Conservation (phyloP, 441 rosid species). For the Mallotus repandus region DNA sequence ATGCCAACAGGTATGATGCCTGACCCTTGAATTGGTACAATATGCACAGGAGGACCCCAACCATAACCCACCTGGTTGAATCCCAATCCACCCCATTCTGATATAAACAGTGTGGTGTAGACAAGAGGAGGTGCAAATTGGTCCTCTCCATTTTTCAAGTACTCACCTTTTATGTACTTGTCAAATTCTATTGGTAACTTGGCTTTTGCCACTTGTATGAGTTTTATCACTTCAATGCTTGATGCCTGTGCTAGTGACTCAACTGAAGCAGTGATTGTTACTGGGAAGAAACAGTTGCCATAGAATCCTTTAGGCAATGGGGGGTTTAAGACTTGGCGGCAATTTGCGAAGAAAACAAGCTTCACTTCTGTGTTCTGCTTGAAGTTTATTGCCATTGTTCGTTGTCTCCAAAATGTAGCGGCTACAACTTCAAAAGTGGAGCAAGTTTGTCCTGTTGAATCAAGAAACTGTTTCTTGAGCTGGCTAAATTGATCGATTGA, state of each 20-base stretch:
- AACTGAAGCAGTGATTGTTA: conserved; percentile 39
- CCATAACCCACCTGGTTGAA: conserved; percentile 59
- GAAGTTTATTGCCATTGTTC: conserved; percentile 39
- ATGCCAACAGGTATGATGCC: conserved; percentile 54
- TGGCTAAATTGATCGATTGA: conserved; percentile 35
- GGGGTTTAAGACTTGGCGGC: conserved; percentile 44
- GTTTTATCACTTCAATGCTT: conserved; percentile 37
- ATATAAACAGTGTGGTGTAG: conserved; percentile 53
- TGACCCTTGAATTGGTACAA: conserved; percentile 59
- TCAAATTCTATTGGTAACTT: conserved; percentile 42
- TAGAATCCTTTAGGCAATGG: conserved; percentile 61
- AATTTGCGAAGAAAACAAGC: conserved; percentile 63
- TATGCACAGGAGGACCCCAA: conserved; percentile 51
- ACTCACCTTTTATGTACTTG: conserved; percentile 36
- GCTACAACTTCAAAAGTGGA: conserved; percentile 55
- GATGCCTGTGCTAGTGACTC: conserved; percentile 32
- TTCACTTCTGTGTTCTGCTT: conserved; percentile 27
- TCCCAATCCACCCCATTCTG: conserved; percentile 68
- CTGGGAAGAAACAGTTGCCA: conserved; percentile 67
- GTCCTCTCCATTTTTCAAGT: conserved; percentile 29
- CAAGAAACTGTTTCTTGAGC: conserved; percentile 37
- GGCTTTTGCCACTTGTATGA: conserved; percentile 48
- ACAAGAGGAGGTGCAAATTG: conserved; percentile 52
- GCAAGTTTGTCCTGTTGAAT: conserved; percentile 37
- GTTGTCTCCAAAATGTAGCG: conserved; percentile 44